phyloP scores from a whole-genome alignment of 352 stramenopile genomes.

The Pythium inflatum region DNA sequence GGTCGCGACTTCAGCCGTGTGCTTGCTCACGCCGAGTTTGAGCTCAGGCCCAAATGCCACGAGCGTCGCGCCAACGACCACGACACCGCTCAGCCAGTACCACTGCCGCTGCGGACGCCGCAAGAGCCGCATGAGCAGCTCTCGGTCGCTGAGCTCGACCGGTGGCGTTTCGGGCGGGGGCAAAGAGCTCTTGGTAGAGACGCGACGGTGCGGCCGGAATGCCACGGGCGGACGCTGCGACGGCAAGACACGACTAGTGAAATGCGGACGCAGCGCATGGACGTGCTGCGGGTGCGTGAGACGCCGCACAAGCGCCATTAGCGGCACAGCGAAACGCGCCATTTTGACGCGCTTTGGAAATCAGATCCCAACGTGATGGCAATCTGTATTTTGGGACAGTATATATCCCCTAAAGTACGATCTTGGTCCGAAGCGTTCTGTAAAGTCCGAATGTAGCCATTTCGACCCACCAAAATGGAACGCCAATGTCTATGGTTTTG shows the following conservation, averaged over 20 bases:
- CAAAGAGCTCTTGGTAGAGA: constrained; percentile 3
- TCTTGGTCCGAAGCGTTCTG: no score
- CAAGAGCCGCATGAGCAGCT: constrained; percentile 37
- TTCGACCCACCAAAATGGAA: background rate
- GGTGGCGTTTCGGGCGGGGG: background rate
- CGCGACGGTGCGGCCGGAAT: background rate
- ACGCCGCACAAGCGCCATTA: background rate
- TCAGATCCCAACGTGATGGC: background rate
- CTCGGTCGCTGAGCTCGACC: constrained; percentile 48
- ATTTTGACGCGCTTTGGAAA: background rate
- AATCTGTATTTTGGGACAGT: background rate
- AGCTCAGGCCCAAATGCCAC: constrained; percentile 79
- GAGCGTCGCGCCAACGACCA: constrained; percentile 52
- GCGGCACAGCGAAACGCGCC: background rate
- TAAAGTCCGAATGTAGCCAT: constrained; percentile 14
- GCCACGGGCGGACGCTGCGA: background rate
- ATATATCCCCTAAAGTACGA: no score
- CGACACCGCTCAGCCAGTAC: constrained; percentile 53
- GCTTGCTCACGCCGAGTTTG: constrained; percentile 78
- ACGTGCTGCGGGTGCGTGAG: background rate
- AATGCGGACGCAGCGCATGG: background rate
- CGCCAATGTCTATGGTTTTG: background rate
- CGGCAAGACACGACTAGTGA: background rate
- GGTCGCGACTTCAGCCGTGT: constrained; percentile 82
- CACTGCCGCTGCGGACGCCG: constrained; percentile 58